Conservation (phyloP, 148 eudicot genomes). For the Oxyria digyna region DNA sequence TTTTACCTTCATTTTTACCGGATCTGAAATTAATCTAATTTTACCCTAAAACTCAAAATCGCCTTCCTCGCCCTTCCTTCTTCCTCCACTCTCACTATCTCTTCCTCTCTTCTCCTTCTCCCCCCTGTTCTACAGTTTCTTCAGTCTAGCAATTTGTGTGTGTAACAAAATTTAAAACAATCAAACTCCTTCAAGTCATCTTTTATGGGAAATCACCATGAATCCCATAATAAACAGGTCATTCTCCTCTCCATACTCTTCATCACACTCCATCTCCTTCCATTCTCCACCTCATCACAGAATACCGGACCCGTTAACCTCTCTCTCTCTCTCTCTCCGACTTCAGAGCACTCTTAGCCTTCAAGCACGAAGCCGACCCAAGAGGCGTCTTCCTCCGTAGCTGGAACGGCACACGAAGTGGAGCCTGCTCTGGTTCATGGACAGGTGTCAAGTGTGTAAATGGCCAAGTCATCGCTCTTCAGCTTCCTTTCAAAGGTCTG, state of each 20-base stretch:
- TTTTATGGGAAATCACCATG: constrained; percentile 15
- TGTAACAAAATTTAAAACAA: no score
- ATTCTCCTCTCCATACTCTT: neutral
- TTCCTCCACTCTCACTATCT: no score
- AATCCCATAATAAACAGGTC: neutral
- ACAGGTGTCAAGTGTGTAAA: constrained; percentile 54
- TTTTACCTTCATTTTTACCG: no score
- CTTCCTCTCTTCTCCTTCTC: no score
- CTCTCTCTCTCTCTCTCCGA: constrained; percentile 28
- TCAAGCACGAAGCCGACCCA: constrained; percentile 39
- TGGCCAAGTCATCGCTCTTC: constrained; percentile 52
- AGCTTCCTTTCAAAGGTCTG: constrained; percentile 64
- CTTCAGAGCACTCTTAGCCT: constrained; percentile 38
- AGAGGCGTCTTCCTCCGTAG: constrained; percentile 33
- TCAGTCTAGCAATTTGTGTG: no score
- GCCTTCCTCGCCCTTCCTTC: no score
- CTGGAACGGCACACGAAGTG: constrained; percentile 44
- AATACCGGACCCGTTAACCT: constrained; percentile 26
- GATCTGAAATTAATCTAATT: no score
- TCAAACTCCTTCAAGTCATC: neutral
- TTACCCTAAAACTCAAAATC: no score
- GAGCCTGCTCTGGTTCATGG: constrained; percentile 76
- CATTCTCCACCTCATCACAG: constrained; percentile 21
- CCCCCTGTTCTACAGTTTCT: no score
- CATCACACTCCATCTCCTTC: constrained; percentile 12